Evolutionary conservation across 2,329 filamentous ascomycete genomes (phyloP), one percentile per base, ranked within the genome.

Genomic region (Xylaria hypoxylon): DNA sequence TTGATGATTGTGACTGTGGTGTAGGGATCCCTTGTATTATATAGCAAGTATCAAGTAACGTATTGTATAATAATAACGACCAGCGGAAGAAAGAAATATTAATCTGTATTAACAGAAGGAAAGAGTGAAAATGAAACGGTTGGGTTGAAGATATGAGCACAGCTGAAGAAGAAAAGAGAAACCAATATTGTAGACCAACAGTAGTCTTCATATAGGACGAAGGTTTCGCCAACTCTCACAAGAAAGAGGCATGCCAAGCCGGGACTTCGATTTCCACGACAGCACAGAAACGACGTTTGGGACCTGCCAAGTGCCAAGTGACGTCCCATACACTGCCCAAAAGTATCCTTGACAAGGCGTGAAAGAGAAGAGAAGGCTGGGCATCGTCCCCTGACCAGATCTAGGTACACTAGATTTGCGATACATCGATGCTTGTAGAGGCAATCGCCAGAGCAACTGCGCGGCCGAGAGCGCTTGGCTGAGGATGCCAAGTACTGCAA

Each of bases 171-270:
- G 48, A 59, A 40, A 57, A 50, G 48, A 59, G 44, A 57, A 50
- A 59, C 70, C 48, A 61, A 57, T 59, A 52, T 13, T 69, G 64
- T 62, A 66, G 71, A 68, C 65, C 64, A 51, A 65, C 63, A 68
- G 71, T 53, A 61, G 63, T 62, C 73, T 72, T 75, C 72, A 79
- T 80, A 80, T 80, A 79, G 70, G 62, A 33, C 60, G 65, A 67
- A 62, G 65, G 22, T 42, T 47, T 26, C 45, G 59, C 35, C 58
- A 58, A 65, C 47, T 33, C 22, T 44, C 5, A 48, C 10, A 19
- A 35, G 56, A 48, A 44, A 50, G 45, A 58, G 40, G 17, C 47
- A 42, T 50, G 70, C 71, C 70, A 59, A 71, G 67, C 68, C 68
- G 64, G 70, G 69, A 73, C 64, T 65, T 63, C 52, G 44, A 45